These are phyloP conservation scores for Flaveria brownii DNA, from an alignment of 129 eudicot genomes.

Conservation along the genomic window DNA sequence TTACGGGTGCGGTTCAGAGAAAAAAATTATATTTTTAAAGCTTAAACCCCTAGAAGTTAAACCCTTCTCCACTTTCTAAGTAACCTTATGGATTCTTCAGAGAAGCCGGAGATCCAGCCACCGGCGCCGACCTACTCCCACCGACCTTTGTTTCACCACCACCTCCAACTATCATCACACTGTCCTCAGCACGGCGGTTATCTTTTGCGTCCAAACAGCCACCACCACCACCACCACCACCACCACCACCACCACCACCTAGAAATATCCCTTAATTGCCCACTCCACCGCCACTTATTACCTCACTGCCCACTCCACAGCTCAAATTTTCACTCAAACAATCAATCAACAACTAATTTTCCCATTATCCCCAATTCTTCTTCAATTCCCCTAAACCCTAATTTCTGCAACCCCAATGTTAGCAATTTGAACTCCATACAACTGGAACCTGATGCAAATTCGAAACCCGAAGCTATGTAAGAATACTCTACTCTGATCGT, in stretches of 20 bases:
- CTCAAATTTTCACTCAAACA: conserved; percentile 19
- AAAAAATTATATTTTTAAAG: too few species aligned
- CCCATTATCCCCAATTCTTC: conserved; percentile 30
- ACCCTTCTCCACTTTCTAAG: not conserved
- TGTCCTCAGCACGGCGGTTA: conserved; percentile 32
- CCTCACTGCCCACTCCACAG: conserved; percentile 49
- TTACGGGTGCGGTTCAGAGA: too few species aligned
- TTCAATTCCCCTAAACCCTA: conserved; percentile 19
- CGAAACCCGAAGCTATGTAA: too few species aligned
- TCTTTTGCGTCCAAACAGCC: conserved; percentile 16
- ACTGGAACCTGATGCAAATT: too few species aligned
- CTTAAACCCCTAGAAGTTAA: not conserved
- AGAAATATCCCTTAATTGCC: conserved; percentile 41
- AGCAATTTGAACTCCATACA: too few species aligned
- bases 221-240: conserved; percentile 36
- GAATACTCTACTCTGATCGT: not conserved
- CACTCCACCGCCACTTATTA: conserved; percentile 39
- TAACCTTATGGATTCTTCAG: conserved; percentile 33
- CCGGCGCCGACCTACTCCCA: conserved; percentile 28
- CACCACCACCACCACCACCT: conserved; percentile 39
- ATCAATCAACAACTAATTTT: conserved; percentile 6
- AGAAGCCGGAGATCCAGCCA: not conserved
- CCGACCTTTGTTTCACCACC: conserved; percentile 23
- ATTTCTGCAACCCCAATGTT: conserved; percentile 35
- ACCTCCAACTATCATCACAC: conserved; percentile 20